Base-by-base conservation (phyloP, 148 eudicot genomes). In the Chenopodium suecicum region DNA sequence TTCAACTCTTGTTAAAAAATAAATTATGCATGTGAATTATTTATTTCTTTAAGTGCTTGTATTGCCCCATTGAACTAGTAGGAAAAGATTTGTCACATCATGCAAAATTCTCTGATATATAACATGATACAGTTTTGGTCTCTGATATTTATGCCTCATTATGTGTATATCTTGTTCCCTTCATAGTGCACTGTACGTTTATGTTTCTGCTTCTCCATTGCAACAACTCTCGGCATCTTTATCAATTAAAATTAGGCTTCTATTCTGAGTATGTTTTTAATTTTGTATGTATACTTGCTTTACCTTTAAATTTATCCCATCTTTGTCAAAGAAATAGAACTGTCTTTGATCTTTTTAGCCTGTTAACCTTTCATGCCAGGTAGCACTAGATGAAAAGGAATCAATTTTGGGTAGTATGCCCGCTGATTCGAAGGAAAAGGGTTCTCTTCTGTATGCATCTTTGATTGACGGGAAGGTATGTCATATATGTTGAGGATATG, bases 401-500 rank as follows among this genome's bases (percentile, higher is more conserved):
- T 88, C 95, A 75, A 94, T 96, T 78, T 87, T 96, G 84, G 85
- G 88, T 46, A 88, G 97, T 85, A 73, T 90, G 50, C 99, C 99
- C 22, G 83, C 91, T 75, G 97, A 92, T 70, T 83, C 86, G 6
- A 92, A 79, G 85, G 98, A 90, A 80, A 87, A 84, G 65, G 99
- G 95, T 65, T 85, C 89, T 34, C 82, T 82, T 78, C 82, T 94
- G 82, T 90, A 94, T 84, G 86, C 88, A 84, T 88, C 98, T 75
- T 92, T 96, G 56, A 83, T 93, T 76, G 97, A 96, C 50, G 98
- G 94, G 84, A 91, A 96, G 98, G 98, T 96, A 91, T 25, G 85
- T 22, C 47, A 23, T 54, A 22, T 10, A 25, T 27, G 20, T 50
- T 25, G 9, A n/a, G 27, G 48, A 56, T n/a, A 70, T 22, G 25